Evolutionary conservation across 2,329 filamentous ascomycete genomes (phyloP), one percentile per base, ranked within the genome.

Genomic region (Aspergillus chevalieri): DNA sequence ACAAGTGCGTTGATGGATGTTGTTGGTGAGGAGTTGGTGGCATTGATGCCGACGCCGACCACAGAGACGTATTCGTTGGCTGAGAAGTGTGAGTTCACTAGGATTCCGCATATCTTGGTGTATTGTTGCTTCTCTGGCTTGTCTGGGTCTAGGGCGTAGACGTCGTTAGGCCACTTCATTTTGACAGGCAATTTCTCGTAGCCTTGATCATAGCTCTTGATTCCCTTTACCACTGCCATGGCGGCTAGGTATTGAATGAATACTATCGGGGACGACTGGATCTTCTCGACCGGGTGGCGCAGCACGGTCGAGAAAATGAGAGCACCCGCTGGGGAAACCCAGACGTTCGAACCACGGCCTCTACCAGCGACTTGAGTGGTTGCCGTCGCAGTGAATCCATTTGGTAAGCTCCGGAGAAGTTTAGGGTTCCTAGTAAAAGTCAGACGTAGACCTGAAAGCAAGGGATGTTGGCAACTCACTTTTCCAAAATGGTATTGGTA

Each of bases 91-190:
- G 88, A 93, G 66, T 95, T 95, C 6, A 95, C 87, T 2, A 97
- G 79, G 54, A 98, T 93, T 5, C 93, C 93, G 47, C 89, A 89
- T 47, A 98, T 91, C 64, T 98, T 98, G 57, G 90, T 84, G 58
- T 93, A 93, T 21, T 60, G 64, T 46, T 69, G 68, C 43, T 68
- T 66, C 1, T 72, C 67, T 2, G 74, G 75, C 43, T 76, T 77
- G 47, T 69, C 74, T 5, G 80, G 87, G 61, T 89, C 85, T 19
- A 81, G 75, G 1, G 85, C 85, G 62, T 89, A 92, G 48, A 98
- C 88, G 64, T 98, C 93, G 62, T 98, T 98, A 9, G 93, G 93
- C 93, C 93, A 98, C 69, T 98, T 98, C 28, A 98, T 73, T 65
- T 87, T 90, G 38, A 98, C 78, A 0, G 88, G 87, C 4, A 97